Conservation (phyloP, 768 basidiomycete species). For the Exidia glandulosa region DNA sequence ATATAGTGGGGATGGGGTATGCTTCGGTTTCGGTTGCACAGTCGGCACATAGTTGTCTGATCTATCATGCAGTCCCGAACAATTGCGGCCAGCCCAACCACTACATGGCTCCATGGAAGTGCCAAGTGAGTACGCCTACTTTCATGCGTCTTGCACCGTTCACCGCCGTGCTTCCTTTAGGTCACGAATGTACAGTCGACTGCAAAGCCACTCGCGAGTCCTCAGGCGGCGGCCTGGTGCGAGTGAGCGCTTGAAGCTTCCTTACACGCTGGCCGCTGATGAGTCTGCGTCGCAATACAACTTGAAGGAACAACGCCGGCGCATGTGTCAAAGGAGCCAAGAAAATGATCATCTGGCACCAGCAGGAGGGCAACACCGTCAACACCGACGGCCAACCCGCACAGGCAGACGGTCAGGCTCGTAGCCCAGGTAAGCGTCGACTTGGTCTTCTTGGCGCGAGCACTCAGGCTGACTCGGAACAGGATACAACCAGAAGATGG, state of each 20-base stretch:
- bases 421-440: neutral
- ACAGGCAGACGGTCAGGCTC: neutral
- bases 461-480: neutral
- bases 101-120: neutral
- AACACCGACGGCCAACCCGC: neutral
- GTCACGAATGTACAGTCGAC: neutral
- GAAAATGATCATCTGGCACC: neutral
- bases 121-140: no score
- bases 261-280: neutral
- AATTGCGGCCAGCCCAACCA: neutral
- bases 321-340: neutral
- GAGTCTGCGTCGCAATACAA: no score
- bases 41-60: neutral
- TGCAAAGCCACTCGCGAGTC: neutral
- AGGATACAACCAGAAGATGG: neutral
- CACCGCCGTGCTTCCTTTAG: no score
- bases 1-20: neutral
- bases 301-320: neutral
- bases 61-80: neutral
- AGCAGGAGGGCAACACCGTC: neutral
- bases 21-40: neutral
- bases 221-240: neutral
- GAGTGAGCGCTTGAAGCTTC: neutral
- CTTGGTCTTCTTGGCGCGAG: no score
- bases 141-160: no score